phyloP scores from a whole-genome alignment of 495 filamentous ascomycete genomes.

The Penicillium daleae region DNA sequence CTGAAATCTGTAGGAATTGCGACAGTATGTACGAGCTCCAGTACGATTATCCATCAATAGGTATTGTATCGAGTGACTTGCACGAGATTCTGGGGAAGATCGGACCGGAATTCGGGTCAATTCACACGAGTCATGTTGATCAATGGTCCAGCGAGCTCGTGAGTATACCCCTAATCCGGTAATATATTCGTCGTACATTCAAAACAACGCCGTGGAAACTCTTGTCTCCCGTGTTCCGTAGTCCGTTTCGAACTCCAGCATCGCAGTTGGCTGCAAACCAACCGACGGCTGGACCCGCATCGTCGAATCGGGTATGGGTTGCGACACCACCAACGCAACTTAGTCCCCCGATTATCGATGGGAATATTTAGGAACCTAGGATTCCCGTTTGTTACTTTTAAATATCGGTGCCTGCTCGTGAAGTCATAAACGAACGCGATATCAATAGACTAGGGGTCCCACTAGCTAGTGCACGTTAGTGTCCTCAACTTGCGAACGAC shows the following conservation, averaged over 20 bases:
- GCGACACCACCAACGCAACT: slow-evolving; percentile 10
- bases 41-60: too few relatives aligned
- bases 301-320: slow-evolving; percentile 14
- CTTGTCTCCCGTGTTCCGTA: background rate
- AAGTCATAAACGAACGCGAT: background rate
- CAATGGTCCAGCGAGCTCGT: background rate
- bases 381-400: background rate
- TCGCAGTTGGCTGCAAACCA: background rate
- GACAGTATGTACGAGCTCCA: background rate
- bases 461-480: background rate
- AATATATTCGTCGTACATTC: background rate
- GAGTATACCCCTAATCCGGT: background rate
- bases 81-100: too few relatives aligned
- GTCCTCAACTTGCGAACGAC: background rate
- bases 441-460: background rate
- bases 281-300: background rate
- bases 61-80: too few relatives aligned
- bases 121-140: background rate
- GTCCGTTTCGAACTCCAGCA: background rate
- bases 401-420: background rate
- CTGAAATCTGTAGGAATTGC: background rate
- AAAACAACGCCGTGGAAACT: background rate
- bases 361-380: background rate
- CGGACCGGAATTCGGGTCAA: background rate
- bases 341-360: background rate